Evolutionary conservation across 2,329 filamentous ascomycete species (phyloP), one percentile per base, ranked within the genome.

Genomic region (Sordariomycetes sp.): DNA sequence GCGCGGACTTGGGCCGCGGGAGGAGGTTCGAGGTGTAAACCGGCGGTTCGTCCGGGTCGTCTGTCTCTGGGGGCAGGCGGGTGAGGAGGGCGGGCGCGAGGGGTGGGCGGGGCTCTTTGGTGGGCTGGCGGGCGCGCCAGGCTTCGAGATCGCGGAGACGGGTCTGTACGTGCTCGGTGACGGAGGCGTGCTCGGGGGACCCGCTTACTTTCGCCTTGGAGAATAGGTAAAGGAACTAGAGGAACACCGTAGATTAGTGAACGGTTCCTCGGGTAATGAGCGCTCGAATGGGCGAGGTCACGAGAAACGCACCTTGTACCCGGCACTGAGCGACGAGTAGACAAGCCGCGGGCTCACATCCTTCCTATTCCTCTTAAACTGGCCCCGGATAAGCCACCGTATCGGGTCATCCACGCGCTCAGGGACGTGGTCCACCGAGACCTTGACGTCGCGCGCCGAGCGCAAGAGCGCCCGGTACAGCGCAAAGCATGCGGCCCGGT

Each of bases 391-490:
- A 0, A 81, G 75, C 61, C 78, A 80, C 58, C 76, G 78, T 51
- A 90, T 69, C 0, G 81, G 79, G 58, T 76, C 69, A 58, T 64
- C 65, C 20, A 48, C 64, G 22, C 35, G 10, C 1, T 55, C 48
- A 6, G 20, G 24, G 25, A 22, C 45, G 5, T 35, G 20, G 3
- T 52, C 50, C 2, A 35, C 63, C 1, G 80, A 76, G 1, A 88
- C 69, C 1, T 76, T 70, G 35, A 86, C 70, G 45, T 69, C 72
- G 32, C 72, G 68, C 59, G 76, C 81, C 69, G 81, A 77, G 61
- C 76, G 76, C 55, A 90, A 70, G 58, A 91, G 79, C 35, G 86
- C 83, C 60, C 85, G 79, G 71, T 86, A 91, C 54, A 92, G 81
- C 56, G 87, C 85, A 61, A 88, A 77, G 66, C 82, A 79, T 65